Conservation (phyloP, 495 filamentous ascomycete genomes). For the Rusavskia elegans region DNA sequence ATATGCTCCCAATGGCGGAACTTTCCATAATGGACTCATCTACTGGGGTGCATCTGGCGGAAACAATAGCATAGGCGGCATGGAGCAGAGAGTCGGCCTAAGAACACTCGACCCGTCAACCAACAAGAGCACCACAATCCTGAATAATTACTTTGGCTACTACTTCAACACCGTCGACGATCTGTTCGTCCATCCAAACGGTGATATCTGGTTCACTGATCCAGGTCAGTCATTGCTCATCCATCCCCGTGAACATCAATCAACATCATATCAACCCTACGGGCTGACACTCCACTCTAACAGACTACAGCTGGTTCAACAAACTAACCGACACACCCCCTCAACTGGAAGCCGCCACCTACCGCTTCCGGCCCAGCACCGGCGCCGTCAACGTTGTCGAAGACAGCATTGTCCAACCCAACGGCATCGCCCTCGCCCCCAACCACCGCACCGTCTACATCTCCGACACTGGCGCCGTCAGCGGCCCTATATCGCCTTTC, state of each 20-base stretch:
- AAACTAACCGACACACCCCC: slow-evolving; percentile 18
- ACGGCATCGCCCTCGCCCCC: slow-evolving; percentile 20
- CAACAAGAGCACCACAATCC: slow-evolving; percentile 12
- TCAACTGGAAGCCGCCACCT: slow-evolving; percentile 21
- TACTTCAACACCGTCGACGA: slow-evolving; percentile 21
- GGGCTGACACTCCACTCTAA: neutral
- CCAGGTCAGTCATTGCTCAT: slow-evolving; percentile 5
- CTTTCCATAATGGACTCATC: slow-evolving; percentile 15
- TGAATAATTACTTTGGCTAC: slow-evolving; percentile 23
- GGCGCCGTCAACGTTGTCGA: slow-evolving; percentile 27
- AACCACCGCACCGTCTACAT: neutral
- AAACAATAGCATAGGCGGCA: slow-evolving; percentile 14
- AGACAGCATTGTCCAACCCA: slow-evolving; percentile 12
- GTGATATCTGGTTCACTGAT: slow-evolving; percentile 37
- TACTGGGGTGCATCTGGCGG: slow-evolving; percentile 15
- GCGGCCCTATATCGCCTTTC: slow-evolving; percentile 9
- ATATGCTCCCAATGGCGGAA: slow-evolving; percentile 20
- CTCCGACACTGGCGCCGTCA: slow-evolving; percentile 18
- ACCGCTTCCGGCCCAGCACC: slow-evolving; percentile 25
- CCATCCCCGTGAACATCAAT: neutral
- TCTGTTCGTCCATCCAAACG: slow-evolving; percentile 14
- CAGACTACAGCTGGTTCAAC: slow-evolving; percentile 23
- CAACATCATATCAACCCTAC: neutral
- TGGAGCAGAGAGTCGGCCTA: slow-evolving; percentile 14
- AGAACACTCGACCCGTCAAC: slow-evolving; percentile 16